These are phyloP conservation scores for Leishmania lainsoni DNA, from an alignment of 208 protist genomes.

Conservation along the genomic window DNA sequence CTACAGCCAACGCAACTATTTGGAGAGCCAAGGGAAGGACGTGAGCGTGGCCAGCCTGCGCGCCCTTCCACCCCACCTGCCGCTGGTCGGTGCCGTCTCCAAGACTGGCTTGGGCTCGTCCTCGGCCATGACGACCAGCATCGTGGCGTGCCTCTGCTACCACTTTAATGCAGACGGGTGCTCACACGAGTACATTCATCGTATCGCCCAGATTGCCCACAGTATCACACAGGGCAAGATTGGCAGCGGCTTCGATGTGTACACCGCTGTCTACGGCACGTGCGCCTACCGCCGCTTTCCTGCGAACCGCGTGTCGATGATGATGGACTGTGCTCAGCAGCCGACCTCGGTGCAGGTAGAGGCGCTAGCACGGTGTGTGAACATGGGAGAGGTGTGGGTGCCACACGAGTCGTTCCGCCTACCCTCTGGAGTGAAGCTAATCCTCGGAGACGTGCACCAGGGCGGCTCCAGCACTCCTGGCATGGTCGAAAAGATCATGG, in stretches of 20 bases:
- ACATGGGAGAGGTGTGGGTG: constrained; percentile 69
- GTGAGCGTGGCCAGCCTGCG: constrained; percentile 70
- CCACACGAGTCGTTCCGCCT: constrained; percentile 69
- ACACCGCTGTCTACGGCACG: constrained; percentile 93
- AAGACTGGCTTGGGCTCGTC: constrained; percentile 96
- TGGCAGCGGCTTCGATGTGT: constrained; percentile 97
- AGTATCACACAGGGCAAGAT: constrained; percentile 96
- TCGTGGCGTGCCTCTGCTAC: constrained; percentile 87
- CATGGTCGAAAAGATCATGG: constrained; percentile 94
- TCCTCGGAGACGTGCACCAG: constrained; percentile 90
- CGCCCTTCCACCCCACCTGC: constrained; percentile 56
- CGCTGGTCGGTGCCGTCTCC: constrained; percentile 78
- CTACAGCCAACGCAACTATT: constrained; percentile 91
- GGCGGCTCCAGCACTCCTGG: constrained; percentile 93
- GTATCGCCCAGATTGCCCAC: constrained; percentile 93
- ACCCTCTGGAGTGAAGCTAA: constrained; percentile 78
- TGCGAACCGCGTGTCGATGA: constrained; percentile 49
- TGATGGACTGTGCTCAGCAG: constrained; percentile 46
- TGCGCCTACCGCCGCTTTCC: constrained; percentile 93
- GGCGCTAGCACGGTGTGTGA: constrained; percentile 49
- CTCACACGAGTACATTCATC: constrained; percentile 79
- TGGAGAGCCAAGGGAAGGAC: constrained; percentile 48
- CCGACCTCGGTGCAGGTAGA: constrained; percentile 46
- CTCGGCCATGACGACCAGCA: constrained; percentile 92
- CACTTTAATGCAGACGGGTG: constrained; percentile 35